phyloP scores from a whole-genome alignment of 768 basidiomycete species.

The Hebeloma cylindrosporum region DNA sequence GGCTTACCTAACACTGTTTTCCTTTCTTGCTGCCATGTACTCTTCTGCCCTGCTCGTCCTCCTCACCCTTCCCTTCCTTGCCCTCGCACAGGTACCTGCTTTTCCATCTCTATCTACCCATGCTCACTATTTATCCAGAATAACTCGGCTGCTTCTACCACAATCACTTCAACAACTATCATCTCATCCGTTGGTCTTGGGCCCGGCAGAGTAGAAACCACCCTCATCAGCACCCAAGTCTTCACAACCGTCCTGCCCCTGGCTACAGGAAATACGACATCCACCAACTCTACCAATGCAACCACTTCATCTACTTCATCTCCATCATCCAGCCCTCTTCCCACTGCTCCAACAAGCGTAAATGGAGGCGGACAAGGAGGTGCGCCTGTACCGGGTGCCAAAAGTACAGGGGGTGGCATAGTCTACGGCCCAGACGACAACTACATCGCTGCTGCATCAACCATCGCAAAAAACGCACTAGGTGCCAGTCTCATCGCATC shows the following conservation, averaged over 20 bases:
- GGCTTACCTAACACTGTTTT: constrained; percentile 30
- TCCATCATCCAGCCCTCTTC: constrained; percentile 38
- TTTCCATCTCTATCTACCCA: neutral
- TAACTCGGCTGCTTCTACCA: constrained; percentile 15
- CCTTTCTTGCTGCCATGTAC: constrained; percentile 30
- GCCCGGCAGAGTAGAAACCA: constrained; percentile 41
- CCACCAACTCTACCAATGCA: constrained; percentile 19
- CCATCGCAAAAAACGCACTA: constrained; percentile 45
- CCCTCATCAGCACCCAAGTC: constrained; percentile 41
- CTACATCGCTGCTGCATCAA: constrained; percentile 58
- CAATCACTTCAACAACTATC: constrained; percentile 37
- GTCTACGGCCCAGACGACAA: constrained; percentile 68
- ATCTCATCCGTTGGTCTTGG: constrained; percentile 41
- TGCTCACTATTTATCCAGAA: neutral
- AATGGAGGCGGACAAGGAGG: constrained; percentile 54
- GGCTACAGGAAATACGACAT: constrained; percentile 18
- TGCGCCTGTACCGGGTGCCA: constrained; percentile 62
- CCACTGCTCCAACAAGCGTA: constrained; percentile 59
- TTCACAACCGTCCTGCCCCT: constrained; percentile 44
- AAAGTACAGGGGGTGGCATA: constrained; percentile 45
- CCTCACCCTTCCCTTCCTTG: constrained; percentile 40
- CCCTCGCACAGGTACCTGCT: constrained; percentile 47
- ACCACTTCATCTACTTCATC: constrained; percentile 37
- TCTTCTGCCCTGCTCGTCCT: constrained; percentile 32
- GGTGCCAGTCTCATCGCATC: constrained; percentile 45